phyloP scores from a whole-genome alignment of 768 basidiomycete species.

The Gloeophyllum trabeum region DNA sequence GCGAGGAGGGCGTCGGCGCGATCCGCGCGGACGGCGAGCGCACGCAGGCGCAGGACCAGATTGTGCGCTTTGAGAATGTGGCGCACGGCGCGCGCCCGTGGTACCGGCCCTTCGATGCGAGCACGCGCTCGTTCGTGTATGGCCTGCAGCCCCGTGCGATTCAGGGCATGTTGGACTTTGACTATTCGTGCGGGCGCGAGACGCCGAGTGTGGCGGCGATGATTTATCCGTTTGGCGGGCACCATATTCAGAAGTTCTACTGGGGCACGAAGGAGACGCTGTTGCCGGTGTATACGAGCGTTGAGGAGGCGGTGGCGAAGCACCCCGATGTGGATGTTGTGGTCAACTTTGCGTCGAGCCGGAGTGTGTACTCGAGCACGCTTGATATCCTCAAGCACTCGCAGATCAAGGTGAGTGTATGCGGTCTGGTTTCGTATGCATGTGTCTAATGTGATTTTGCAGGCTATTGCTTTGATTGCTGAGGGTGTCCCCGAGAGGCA shows the following conservation, averaged over 20 bases:
- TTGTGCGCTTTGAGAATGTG: conserved; percentile 72
- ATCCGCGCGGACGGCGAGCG: conserved; percentile 75
- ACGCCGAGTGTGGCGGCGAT: conserved; percentile 94
- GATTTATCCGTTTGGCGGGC: conserved; percentile 99
- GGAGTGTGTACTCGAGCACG: conserved; percentile 91
- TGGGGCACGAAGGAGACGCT: conserved; percentile 99
- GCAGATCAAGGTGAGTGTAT: conserved; percentile 33
- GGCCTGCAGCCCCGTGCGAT: conserved; percentile 99
- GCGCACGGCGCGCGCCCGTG: conserved; percentile 45
- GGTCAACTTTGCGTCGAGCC: conserved; percentile 94
- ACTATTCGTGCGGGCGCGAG: conserved; percentile 91
- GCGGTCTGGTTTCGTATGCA: not conserved
- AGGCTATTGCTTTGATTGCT: conserved; percentile 68
- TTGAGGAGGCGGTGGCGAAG: conserved; percentile 86
- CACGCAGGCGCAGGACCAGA: conserved; percentile 78
- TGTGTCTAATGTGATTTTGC: not conserved
- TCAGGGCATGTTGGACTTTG: conserved; percentile 98
- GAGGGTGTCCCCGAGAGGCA: conserved; percentile 99
- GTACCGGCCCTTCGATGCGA: conserved; percentile 87
- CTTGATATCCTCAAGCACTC: conserved; percentile 77
- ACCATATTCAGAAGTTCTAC: conserved; percentile 99
- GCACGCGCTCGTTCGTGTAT: conserved; percentile 94
- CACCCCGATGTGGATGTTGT: conserved; percentile 95
- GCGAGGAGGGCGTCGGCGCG: conserved; percentile 40
- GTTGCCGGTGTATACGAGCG: conserved; percentile 90